These are phyloP conservation scores for Ogataea naganishii DNA, from an alignment of 805 yeast species.

Conservation along the genomic window DNA sequence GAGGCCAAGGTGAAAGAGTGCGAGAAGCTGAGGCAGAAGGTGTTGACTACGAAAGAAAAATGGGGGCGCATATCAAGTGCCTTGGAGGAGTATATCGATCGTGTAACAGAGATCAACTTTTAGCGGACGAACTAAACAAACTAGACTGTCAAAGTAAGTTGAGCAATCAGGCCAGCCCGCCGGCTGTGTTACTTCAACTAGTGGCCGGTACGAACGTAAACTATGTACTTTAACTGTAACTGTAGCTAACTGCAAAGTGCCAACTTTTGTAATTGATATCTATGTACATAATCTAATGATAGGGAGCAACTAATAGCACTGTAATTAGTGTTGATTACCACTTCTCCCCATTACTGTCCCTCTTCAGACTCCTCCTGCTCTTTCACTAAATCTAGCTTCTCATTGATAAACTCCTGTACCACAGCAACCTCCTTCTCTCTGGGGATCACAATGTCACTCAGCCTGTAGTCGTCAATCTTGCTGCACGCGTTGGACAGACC, in stretches of 20 bases:
- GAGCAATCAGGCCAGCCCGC: too few relatives aligned
- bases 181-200: background rate
- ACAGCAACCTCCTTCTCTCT: slow-evolving; percentile 26
- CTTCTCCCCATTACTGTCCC: slow-evolving; percentile 2
- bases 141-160: background rate
- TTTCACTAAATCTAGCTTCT: slow-evolving; percentile 20
- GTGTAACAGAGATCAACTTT: background rate
- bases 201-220: background rate
- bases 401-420: slow-evolving; percentile 25
- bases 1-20: slow-evolving; percentile 17
- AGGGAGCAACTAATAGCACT: background rate
- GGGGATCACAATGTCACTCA: slow-evolving; percentile 22
- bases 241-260: slow-evolving; percentile 3
- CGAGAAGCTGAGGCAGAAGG: slow-evolving; percentile 11
- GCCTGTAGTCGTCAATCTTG: slow-evolving; percentile 26
- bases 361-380: slow-evolving; percentile 12
- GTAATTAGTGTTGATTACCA: slow-evolving; percentile 1
- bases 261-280: too few relatives aligned
- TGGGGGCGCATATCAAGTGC: slow-evolving; percentile 17
- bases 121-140: background rate
- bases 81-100: background rate
- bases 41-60: slow-evolving; percentile 11
- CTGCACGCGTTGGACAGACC: slow-evolving; percentile 25
- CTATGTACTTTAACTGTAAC: background rate
- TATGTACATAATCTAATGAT: slow-evolving; percentile 2